These are phyloP conservation scores for Dalbergia cochinchinensis DNA, from an alignment of 306 rosid genomes.

Conservation along the genomic window DNA sequence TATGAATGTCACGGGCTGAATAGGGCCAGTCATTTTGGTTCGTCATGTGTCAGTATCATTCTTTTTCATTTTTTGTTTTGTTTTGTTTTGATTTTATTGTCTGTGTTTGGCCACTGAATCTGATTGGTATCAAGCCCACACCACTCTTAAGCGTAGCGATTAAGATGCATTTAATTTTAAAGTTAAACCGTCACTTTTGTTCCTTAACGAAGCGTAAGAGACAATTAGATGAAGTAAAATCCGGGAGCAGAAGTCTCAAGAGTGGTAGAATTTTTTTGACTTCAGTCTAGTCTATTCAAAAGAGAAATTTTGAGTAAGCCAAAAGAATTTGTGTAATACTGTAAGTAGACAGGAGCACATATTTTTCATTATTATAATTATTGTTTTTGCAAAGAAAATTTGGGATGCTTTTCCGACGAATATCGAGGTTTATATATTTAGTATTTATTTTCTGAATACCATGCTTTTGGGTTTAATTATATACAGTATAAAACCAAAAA, in stretches of 20 bases:
- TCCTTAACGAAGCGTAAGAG: not conserved
- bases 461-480: not conserved
- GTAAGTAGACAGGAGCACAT: too few species aligned
- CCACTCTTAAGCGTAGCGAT: not conserved
- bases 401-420: not conserved
- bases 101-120: slow-evolving; percentile 1
- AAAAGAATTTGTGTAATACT: too few species aligned
- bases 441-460: not conserved
- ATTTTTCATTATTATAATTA: too few species aligned
- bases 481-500: not conserved
- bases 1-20: slow-evolving; percentile 21
- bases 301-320: not conserved
- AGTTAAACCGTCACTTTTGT: not conserved
- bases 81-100: not conserved
- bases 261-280: not conserved
- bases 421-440: not conserved
- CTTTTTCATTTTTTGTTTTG: not conserved
- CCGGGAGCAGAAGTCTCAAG: not conserved
- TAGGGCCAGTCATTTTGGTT: slow-evolving; percentile 21
- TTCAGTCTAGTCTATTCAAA: not conserved
- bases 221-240: not conserved
- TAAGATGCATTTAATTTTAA: not conserved
- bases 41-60: not conserved
- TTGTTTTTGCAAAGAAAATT: not conserved
- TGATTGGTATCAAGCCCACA: not conserved